phyloP scores from a whole-genome alignment of 768 basidiomycete species.

The Exidia glandulosa region DNA sequence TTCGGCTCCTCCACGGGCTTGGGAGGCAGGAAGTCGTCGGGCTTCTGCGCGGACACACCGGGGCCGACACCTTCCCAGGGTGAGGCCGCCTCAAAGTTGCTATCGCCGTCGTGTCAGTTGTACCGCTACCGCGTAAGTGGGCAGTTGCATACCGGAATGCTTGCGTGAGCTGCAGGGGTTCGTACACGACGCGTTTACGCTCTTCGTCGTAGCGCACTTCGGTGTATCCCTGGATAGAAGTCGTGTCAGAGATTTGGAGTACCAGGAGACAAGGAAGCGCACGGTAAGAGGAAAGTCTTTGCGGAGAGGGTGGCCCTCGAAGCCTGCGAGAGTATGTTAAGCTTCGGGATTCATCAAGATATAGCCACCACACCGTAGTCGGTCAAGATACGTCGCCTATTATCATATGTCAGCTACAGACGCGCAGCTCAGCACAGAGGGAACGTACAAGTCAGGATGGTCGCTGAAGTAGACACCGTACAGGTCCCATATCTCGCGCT shows the following conservation, averaged over 20 bases:
- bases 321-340: constrained; percentile 38
- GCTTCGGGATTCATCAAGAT: constrained; percentile 1
- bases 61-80: constrained; percentile 75
- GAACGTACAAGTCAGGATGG: constrained; percentile 87
- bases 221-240: constrained; percentile 71
- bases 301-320: constrained; percentile 93
- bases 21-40: background rate
- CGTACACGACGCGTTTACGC: constrained; percentile 92
- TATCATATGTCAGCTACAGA: constrained; percentile 5
- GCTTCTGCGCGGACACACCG: background rate
- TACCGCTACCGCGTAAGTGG: background rate
- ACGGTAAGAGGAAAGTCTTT: constrained; percentile 98
- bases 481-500: constrained; percentile 96
- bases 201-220: constrained; percentile 98
- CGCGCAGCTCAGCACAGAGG: background rate
- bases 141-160: constrained; percentile 70
- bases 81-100: constrained; percentile 86
- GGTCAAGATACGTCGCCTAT: constrained; percentile 88
- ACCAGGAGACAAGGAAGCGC: background rate
- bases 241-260: constrained; percentile 1
- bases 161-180: constrained; percentile 94
- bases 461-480: constrained; percentile 93
- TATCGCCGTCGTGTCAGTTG: constrained; percentile 18
- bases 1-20: background rate
- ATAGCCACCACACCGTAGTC: constrained; percentile 70